Evolutionary conservation across 2,329 filamentous ascomycete species (phyloP).

Genomic region (Talaromyces sp.): DNA sequence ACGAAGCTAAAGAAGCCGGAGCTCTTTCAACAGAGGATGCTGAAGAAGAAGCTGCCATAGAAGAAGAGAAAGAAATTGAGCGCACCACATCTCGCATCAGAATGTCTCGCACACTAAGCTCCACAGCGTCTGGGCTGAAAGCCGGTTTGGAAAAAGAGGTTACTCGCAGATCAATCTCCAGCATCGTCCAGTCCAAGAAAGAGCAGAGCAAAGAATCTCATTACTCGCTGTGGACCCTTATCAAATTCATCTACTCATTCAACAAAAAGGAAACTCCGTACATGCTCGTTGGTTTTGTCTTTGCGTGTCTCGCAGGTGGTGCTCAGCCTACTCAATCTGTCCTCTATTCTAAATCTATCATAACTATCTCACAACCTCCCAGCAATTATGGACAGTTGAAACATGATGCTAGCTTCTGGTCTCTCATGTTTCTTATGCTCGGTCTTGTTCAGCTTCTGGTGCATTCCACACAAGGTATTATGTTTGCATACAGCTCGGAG

Average conservation of each 20-base stretch:
- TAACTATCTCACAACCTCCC: constrained; percentile 60
- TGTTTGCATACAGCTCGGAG: constrained; percentile 85
- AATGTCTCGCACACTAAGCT: constrained; percentile 29
- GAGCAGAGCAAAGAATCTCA: constrained; percentile 51
- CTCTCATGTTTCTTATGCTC: constrained; percentile 82
- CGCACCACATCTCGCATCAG: constrained; percentile 28
- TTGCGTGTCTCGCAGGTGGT: constrained; percentile 72
- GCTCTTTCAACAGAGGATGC: constrained; percentile 28
- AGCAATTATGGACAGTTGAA: constrained; percentile 57
- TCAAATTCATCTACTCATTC: constrained; percentile 76
- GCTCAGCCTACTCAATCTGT: constrained; percentile 75
- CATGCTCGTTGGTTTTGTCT: constrained; percentile 71
- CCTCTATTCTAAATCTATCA: constrained; percentile 86
- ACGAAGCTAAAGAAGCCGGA: constrained; percentile 49
- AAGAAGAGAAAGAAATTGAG: constrained; percentile 32
- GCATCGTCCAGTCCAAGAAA: constrained; percentile 62
- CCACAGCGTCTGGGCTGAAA: constrained; percentile 20
- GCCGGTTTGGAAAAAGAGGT: constrained; percentile 39
- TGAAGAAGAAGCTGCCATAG: constrained; percentile 29
- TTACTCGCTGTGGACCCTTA: constrained; percentile 67
- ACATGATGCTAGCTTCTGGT: constrained; percentile 78
- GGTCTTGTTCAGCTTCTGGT: constrained; percentile 69
- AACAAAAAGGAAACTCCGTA: constrained; percentile 68
- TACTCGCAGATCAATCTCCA: constrained; percentile 61
- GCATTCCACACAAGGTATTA: constrained; percentile 65